Conservation (phyloP, 306 rosid genomes). For the Fragaria vesca region DNA sequence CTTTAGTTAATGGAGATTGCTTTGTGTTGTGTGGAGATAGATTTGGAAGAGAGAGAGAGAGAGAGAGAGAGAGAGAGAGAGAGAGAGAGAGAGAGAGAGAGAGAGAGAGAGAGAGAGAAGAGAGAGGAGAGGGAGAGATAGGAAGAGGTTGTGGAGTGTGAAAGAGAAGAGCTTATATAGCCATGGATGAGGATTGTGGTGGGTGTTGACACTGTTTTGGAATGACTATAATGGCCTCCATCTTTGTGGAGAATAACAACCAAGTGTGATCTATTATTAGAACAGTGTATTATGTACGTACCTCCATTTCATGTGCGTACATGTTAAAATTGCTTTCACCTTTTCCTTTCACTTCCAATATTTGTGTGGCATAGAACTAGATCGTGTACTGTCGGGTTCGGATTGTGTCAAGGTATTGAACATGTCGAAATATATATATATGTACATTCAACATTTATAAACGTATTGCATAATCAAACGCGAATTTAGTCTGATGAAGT, state of each 20-base stretch:
- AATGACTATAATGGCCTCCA: slow-evolving; percentile 16
- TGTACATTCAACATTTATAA: no score
- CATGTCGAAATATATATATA: no score
- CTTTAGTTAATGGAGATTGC: not conserved
- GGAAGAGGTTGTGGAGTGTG: not conserved
- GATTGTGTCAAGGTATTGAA: not conserved
- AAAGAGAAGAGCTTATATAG: slow-evolving; percentile 1
- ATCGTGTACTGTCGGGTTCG: not conserved
- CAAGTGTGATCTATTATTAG: no score
- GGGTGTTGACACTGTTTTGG: not conserved
- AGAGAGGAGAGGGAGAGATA: not conserved
- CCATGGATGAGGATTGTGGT: slow-evolving; percentile 1
- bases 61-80: not conserved
- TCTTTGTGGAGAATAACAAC: slow-evolving; percentile 1
- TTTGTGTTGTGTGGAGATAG: not conserved
- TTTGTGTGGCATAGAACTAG: no score
- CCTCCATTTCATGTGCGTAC: not conserved
- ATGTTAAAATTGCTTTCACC: not conserved
- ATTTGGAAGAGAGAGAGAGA: not conserved
- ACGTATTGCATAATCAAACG: no score
- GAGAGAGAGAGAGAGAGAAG: not conserved
- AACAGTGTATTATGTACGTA: not conserved
- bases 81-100: not conserved
- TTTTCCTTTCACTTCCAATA: not conserved
- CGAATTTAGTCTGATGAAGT: no score